Base-by-base conservation (phyloP, 1,139 yeast species). In the Nematodospora anomalae region DNA sequence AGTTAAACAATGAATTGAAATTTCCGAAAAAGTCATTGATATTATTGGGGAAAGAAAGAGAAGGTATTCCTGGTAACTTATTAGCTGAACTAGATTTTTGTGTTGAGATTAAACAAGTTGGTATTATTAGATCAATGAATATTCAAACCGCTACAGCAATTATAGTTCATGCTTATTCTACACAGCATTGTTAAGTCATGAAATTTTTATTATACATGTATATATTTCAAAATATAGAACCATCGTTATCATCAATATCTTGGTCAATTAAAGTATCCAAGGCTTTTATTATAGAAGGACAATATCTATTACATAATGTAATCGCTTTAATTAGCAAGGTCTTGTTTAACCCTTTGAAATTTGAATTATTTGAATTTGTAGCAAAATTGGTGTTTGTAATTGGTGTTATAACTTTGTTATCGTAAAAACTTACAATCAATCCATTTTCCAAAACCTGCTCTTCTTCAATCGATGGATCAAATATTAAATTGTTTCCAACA, bases 91-190 rank as follows among this genome's bases (percentile, higher is more conserved):
- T 90, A 25, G 97, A 90, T 55, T 67, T 82, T 51, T 89, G 97
- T 57, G 80, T 90, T 20, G 96, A 89, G 53, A 90, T 90, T 51
- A 86, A 88, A 53, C 97, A 90, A 55, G 84, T 81, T 24, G 97
- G 97, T 9, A 90, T 89, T 14, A 80, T 90, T 31, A 72, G 97
- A 49, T 87, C 96, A 2, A 89, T 90, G 97, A 90, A 90, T 55
- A 89, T 90, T 44, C 97, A 90, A 62, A 90, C 97, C 0, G 97
- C 97, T 1, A 83, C 97, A 1, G 97, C 97, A 0, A 89, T 90
- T 20, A 79, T 89, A 28, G 96, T 87, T 4, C 95, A 90, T 57
- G 94, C 96, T 0, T 90, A 90, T 53, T 80, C 96, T 1, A 67
- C 79, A 9, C 95, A 88, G 55, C 89, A 86, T 54, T 73, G 74